A percentile compares a stretch with the other conserved stretches of the same genome.
Conservation (phyloP, 2,329 filamentous ascomycete species). For the Eurotiales sp. region DNA sequence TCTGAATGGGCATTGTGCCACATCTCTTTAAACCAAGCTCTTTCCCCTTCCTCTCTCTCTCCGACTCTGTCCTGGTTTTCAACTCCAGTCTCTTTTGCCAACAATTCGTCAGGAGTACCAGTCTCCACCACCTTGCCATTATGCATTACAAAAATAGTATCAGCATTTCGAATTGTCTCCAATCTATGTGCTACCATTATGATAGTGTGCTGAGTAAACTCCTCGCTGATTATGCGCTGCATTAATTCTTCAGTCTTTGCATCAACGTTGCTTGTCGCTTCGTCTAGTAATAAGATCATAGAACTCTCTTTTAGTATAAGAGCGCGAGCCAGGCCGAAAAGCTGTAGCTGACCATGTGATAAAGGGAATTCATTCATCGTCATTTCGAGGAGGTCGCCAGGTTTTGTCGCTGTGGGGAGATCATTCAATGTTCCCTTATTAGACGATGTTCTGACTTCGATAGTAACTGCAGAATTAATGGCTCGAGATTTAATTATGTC, state of each 20-base stretch:
- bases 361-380: constrained; percentile 47
- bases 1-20: too few species aligned
- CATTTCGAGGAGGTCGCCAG: too few species aligned
- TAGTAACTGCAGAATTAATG: too few species aligned
- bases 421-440: too few species aligned
- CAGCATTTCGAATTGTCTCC: constrained; percentile 39
- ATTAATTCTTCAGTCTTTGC: constrained; percentile 54
- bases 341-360: constrained; percentile 59
- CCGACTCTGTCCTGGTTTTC: too few species aligned
- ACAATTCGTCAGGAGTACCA: constrained; percentile 34
- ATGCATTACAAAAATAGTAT: constrained; percentile 34
- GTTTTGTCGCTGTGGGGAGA: too few species aligned
- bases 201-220: constrained; percentile 57
- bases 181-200: constrained; percentile 56
- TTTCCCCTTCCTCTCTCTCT: too few species aligned
- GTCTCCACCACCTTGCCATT: constrained; percentile 31
- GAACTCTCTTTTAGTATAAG: constrained; percentile 48
- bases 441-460: too few species aligned
- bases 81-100: too few species aligned
- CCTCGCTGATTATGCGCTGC: constrained; percentile 52
- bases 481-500: constrained; percentile 32
- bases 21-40: too few species aligned
- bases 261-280: constrained; percentile 48
- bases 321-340: constrained; percentile 61
- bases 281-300: constrained; percentile 45